Conservation (phyloP, 352 stramenopile genomes). For the Globisporangium irregulare region DNA sequence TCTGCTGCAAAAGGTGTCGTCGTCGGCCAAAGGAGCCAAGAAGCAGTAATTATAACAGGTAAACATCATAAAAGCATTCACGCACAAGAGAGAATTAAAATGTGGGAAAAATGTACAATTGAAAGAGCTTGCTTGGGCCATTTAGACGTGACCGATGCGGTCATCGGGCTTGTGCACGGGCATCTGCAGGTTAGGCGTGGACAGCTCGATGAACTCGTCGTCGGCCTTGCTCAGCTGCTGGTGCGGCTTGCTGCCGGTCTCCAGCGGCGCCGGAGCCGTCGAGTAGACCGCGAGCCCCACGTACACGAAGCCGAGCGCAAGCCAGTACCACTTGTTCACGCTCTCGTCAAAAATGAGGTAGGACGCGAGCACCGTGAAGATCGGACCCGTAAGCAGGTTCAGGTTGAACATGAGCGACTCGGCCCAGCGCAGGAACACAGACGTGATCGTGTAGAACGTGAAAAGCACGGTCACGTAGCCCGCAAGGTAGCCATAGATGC, state of each 20-base stretch:
- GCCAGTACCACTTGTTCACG: slow-evolving; percentile 63
- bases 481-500: slow-evolving; percentile 53
- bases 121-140: too few relatives aligned
- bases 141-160: slow-evolving; percentile 14
- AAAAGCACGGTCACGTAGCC: slow-evolving; percentile 59
- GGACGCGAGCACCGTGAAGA: slow-evolving; percentile 57
- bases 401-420: slow-evolving; percentile 75
- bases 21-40: slow-evolving; percentile 3
- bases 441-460: slow-evolving; percentile 61
- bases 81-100: not conserved
- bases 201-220: slow-evolving; percentile 8
- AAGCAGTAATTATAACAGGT: not conserved
- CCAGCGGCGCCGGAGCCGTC: slow-evolving; percentile 31
- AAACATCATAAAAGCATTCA: not conserved
- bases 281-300: slow-evolving; percentile 51
- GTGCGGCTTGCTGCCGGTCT: slow-evolving; percentile 15
- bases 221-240: not conserved
- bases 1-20: slow-evolving; percentile 41
- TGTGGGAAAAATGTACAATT: not conserved
- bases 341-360: slow-evolving; percentile 58
- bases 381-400: slow-evolving; percentile 48
- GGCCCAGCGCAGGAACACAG: slow-evolving; percentile 50
- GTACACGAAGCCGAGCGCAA: slow-evolving; percentile 56
- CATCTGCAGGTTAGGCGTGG: slow-evolving; percentile 5
- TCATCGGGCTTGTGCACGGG: slow-evolving; percentile 9